Base-by-base conservation (phyloP, 768 basidiomycete species). In the Chiua virens region DNA sequence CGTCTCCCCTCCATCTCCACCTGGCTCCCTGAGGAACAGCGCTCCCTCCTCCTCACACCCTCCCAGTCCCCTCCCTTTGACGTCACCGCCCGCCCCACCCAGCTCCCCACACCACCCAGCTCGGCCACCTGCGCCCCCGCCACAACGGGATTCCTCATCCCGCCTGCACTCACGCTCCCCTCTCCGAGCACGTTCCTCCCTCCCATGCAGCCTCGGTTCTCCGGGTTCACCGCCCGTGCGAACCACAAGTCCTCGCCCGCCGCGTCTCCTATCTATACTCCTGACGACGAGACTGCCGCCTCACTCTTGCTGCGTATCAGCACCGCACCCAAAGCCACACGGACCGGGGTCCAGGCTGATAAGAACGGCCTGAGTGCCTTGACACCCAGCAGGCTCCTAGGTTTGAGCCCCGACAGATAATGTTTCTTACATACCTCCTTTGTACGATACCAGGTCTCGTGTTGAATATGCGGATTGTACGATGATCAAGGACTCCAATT, bases 251-350 rank as follows among this genome's bases (percentile, higher is more conserved):
- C 41, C 1, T 53, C 71, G 37, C 51, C 73, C 57, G 48, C 40
- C 15, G 32, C 65, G 42, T 61, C 67, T 17, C 59, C 60, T 21
- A 23, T 67, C 54, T 48, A 61, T 50, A 35, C 75, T 5, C 79
- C 82, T 0, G 87, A 88, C 47, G 87, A 89, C 61, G 83, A 88
- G 69, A 77, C 75, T 1, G 86, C 86, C 0, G 86, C 86, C 15
- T 81, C 86, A 4, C 70, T 88, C 52, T 65, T 87, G 14, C 66
- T 88, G 35, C 82, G 86, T 53, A 87, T 88, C 53, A 77, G 80
- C 56, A 71, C 41, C 64, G 51, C n/a, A 28, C 47, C 48, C 43
- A 28, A 28, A 20, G 17, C n/a, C 3, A n/a, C 8, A 4, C 57
- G 40, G 14, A 34, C 8, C 35, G 44, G 25, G 17, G 22, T 13